Evolutionary conservation across 495 filamentous ascomycete genomes (phyloP), one percentile per base, ranked within the genome.

Genomic region (Rusavskia elegans): DNA sequence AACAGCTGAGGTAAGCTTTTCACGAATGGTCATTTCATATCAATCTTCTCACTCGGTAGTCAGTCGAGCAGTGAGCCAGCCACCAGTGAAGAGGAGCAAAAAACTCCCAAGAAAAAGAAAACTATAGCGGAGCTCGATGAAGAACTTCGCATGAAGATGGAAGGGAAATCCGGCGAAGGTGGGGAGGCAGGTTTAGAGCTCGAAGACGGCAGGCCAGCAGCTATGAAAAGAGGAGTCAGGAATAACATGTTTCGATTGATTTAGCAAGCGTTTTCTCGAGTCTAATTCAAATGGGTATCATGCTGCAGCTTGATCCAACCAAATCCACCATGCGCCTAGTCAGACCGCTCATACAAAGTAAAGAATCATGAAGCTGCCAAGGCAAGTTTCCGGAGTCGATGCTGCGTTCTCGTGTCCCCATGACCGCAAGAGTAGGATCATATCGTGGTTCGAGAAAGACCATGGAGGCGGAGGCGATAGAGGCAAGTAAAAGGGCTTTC

Each of bases 191-290:
- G 87, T 1, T 70, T 89, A 9, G 86, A 90, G 66, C 80, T 82
- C 55, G 85, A 89, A 62, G 76, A 89, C 57, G 87, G 87, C 0
- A 71, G 82, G 59, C 77, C 85, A 1, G 77, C 76, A 9, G 69
- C 81, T 1, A 85, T 90, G 83, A 92, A 89, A 66, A 70, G 85
- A 44, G 71, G 80, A 30, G 87, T 90, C 7, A 80, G 71, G 57
- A 76, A 83, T 39, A 87, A 89, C 57, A 89, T 89, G 83, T 89
- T 90, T 58, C 68, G 80, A 29, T 71, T 79, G 55, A 84, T 80
- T 29, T 82, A 44, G 39, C 30, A 20, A 23, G 48, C 23, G n/a
- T 4, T 17, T 2, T 29, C 1, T 42, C 8, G 8, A 42, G n/a
- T 14, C n/a, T n/a, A 42, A n/a, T 19, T 42, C 40, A 42, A 42